Evolutionary conservation across 2,329 filamentous ascomycete genomes (phyloP), one percentile per base, ranked within the genome.

Genomic region (Hyphodiscus sp.): DNA sequence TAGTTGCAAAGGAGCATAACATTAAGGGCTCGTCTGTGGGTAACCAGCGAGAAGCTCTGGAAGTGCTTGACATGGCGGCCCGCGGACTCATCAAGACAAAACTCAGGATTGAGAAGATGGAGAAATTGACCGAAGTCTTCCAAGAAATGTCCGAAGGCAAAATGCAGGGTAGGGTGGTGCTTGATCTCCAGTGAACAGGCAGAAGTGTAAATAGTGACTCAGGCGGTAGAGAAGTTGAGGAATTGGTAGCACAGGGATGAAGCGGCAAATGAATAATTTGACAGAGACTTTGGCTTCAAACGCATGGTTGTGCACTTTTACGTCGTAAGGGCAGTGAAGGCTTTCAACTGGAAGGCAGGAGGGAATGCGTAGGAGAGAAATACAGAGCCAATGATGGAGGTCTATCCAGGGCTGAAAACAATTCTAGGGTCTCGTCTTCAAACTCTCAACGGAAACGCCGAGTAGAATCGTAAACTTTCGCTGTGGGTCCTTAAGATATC

Each of bases 21-120:
- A 76, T 81, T 53, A 71, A 74, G 4, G 76, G 75, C 5, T 75
- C 72, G 10, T 71, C 74, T 0, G 76, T 80, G 15, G 77, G 78
- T 0, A 79, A 74, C 50, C 70, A 75, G 43, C 67, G 70, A 50
- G 77, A 80, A 29, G 76, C 77, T 11, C 68, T 74, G 47, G 75
- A 78, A 60, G 70, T 71, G 9, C 57, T 78, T 57, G 71, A 77
- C 6, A 71, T 77, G 66, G 75, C 74, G 8, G 70, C 72, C 11
- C 66, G 75, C 20, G 75, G 75, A 2, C 62, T 77, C 18, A 70
- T 78, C 49, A 75, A 75, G 60, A 68, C 73, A 42, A 71, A 73
- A 59, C 65, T 72, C 52, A 67, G 70, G 46, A 64, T 67, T n/a
- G 72, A 75, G 63, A 75, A 74, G 61, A 73, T 77, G 73, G 71